Percentiles rank a stretch among this genome's conserved stretches.
Evolutionary conservation across 169 alveolate species (phyloP).

Genomic region (Plasmodium inui): DNA sequence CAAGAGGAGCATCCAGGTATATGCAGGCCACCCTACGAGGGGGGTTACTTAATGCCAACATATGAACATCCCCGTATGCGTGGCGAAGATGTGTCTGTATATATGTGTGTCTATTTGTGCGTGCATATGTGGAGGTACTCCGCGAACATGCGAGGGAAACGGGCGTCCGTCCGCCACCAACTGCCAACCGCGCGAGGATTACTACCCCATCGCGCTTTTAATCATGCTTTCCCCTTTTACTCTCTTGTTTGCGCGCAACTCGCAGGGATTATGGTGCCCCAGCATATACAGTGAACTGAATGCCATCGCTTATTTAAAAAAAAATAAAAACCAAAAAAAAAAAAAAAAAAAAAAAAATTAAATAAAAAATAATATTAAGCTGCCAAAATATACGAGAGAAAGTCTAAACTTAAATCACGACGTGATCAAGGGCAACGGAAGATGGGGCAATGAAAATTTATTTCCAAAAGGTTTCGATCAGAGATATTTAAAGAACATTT

Average conservation of each 20-base stretch:
- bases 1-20: constrained; percentile 85
- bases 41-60: background rate
- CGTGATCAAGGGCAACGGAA: constrained; percentile 90
- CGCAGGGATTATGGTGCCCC: constrained; percentile 91
- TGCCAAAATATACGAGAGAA: constrained; percentile 89
- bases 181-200: background rate
- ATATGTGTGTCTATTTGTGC: no score
- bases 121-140: background rate
- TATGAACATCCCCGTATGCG: no score
- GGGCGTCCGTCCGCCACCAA: background rate
- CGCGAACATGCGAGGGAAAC: background rate
- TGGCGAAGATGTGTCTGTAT: no score
- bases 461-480: constrained; percentile 92
- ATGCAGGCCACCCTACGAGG: background rate
- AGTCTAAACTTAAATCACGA: constrained; percentile 86
- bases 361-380: constrained; percentile 80
- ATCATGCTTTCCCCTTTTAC: background rate
- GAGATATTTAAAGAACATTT: constrained; percentile 85
- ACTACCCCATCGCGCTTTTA: background rate
- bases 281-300: constrained; percentile 84
- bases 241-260: background rate
- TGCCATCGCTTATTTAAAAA: constrained; percentile 87
- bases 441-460: constrained; percentile 91
- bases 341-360: constrained; percentile 80
- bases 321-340: constrained; percentile 80